Conservation (phyloP, 2,329 filamentous ascomycete species). For the Pseudovirgaria hyperparasitica region DNA sequence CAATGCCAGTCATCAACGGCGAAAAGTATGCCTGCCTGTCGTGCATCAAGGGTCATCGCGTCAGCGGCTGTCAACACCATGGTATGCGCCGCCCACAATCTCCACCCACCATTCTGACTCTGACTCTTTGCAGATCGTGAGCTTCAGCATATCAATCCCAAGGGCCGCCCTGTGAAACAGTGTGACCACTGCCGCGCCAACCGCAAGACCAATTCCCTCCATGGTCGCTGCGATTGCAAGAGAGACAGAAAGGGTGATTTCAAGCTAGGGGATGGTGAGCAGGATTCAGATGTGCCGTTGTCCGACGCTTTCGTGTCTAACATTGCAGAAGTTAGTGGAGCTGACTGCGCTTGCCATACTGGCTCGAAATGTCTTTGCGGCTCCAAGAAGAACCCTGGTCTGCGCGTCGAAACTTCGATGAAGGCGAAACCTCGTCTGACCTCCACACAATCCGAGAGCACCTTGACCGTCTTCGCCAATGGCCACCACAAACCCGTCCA, state of each 20-base stretch:
- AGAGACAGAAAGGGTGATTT: slow-evolving; percentile 43
- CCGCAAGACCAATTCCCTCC: slow-evolving; percentile 89
- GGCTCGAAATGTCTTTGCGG: slow-evolving; percentile 49
- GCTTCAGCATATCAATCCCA: slow-evolving; percentile 91
- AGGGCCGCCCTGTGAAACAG: slow-evolving; percentile 94
- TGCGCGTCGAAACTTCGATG: slow-evolving; percentile 30
- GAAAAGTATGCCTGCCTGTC: slow-evolving; percentile 98
- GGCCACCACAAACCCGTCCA: slow-evolving; percentile 53
- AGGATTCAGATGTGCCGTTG: slow-evolving; percentile 15
- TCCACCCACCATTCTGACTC: slow-evolving; percentile 4
- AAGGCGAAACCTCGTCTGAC: slow-evolving; percentile 44
- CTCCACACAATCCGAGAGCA: slow-evolving; percentile 45
- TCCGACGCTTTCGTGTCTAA: slow-evolving; percentile 17
- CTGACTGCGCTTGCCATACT: slow-evolving; percentile 41
- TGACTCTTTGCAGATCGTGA: slow-evolving; percentile 55
- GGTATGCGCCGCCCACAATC: slow-evolving; percentile 43
- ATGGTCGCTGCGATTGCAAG: slow-evolving; percentile 96
- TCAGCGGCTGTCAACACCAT: slow-evolving; percentile 94
- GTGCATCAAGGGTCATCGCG: slow-evolving; percentile 94
- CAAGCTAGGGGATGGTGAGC: slow-evolving; percentile 24
- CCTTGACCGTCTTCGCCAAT: slow-evolving; percentile 48
- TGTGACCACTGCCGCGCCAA: slow-evolving; percentile 92
- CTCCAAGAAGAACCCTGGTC: slow-evolving; percentile 41
- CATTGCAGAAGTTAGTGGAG: slow-evolving; percentile 21
- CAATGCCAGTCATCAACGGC: slow-evolving; percentile 48